These are phyloP conservation scores for Quercus robur DNA, from an alignment of 306 rosid genomes.

Conservation along the genomic window DNA sequence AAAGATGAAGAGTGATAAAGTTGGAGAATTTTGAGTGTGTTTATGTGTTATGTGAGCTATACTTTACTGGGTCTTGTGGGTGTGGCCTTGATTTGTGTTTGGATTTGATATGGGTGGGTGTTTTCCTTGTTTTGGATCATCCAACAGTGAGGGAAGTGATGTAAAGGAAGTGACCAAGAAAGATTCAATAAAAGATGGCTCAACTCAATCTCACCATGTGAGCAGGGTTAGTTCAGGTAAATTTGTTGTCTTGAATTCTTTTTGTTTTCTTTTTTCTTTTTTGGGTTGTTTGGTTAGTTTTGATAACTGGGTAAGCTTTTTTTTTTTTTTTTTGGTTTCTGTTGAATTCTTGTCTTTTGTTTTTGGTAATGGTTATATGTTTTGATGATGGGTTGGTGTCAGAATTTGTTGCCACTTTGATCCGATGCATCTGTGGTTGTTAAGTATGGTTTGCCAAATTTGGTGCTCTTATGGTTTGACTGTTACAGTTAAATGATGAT, in stretches of 20 bases:
- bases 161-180: conserved; percentile 65
- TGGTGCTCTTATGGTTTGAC: conserved; percentile 1
- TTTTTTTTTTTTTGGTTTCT: conserved; percentile 20
- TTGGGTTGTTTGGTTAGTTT: conserved; percentile 2
- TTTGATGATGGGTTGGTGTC: conserved; percentile 21
- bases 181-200: conserved; percentile 71
- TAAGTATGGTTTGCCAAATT: conserved; percentile 5
- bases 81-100: conserved; percentile 50
- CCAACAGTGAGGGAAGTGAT: conserved; percentile 58
- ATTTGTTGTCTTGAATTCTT: conserved; percentile 13
- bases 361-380: background rate
- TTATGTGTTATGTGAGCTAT: conserved; percentile 33
- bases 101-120: conserved; percentile 96
- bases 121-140: conserved; percentile 96
- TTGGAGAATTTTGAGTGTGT: conserved; percentile 1
- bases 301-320: background rate
- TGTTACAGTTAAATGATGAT: conserved; percentile 19
- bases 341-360: conserved; percentile 30
- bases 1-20: conserved; percentile 27
- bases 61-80: conserved; percentile 34
- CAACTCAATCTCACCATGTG: conserved; percentile 68
- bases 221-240: conserved; percentile 72
- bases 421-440: conserved; percentile 51
- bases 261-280: conserved; percentile 10
- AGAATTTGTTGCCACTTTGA: conserved; percentile 36